Percentiles rank a stretch among this genome's conserved stretches.
Conservation (phyloP, 2,329 filamentous ascomycete genomes). For the Chaetomium strumarium region DNA sequence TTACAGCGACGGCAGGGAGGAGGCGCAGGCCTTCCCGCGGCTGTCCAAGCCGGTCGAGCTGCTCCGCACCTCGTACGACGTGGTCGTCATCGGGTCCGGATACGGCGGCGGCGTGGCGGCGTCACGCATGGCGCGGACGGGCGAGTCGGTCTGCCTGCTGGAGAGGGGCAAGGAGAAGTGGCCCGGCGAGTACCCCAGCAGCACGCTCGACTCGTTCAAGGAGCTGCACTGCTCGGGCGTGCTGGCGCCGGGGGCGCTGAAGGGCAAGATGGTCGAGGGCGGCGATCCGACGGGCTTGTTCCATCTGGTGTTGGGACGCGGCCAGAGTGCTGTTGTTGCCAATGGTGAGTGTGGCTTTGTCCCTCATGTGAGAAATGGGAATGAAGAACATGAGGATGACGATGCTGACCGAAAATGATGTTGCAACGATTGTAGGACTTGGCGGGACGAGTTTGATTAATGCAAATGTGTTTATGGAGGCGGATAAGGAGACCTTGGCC, state of each 20-base stretch:
- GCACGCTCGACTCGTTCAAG: conserved; percentile 38
- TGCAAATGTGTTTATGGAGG: conserved; percentile 59
- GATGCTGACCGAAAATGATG: neutral
- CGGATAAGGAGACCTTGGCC: conserved; percentile 48
- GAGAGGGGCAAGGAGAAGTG: conserved; percentile 60
- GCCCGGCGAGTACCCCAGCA: conserved; percentile 59
- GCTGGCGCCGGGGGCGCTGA: conserved; percentile 38
- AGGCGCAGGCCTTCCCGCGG: conserved; percentile 39
- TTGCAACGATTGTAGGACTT: conserved; percentile 45
- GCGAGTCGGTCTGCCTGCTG: conserved; percentile 56
- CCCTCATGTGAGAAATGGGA: neutral
- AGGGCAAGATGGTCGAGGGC: conserved; percentile 38
- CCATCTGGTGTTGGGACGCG: conserved; percentile 56
- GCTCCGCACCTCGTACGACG: conserved; percentile 55
- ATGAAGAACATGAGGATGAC: neutral
- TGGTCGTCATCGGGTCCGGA: conserved; percentile 62
- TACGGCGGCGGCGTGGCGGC: conserved; percentile 64
- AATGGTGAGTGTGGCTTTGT: conserved; percentile 42
- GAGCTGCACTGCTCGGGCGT: conserved; percentile 54
- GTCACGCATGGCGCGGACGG: conserved; percentile 56
- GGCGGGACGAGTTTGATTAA: conserved; percentile 63
- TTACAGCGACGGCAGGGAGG: conserved; percentile 26
- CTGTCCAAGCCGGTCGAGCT: conserved; percentile 53
- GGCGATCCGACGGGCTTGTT: conserved; percentile 57
- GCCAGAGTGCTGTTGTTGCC: conserved; percentile 56